Conservation (phyloP, 371 early-diverging fungal species). For the Mortierella sp. region DNA sequence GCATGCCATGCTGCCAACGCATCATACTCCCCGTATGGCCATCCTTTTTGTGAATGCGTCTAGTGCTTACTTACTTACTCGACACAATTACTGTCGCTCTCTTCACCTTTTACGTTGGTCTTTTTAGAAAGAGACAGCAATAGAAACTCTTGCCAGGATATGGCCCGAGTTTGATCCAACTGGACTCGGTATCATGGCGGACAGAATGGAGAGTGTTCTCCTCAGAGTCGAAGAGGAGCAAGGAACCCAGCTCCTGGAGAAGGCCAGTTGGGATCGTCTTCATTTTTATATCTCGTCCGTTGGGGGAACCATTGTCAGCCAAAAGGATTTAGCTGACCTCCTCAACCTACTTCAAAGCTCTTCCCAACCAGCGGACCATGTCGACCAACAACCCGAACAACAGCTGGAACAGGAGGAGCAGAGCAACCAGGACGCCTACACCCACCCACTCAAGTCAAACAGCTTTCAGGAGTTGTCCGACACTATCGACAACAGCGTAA, state of each 20-base stretch:
- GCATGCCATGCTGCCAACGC: background rate
- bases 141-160: conserved; percentile 34
- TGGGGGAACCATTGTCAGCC: conserved; percentile 33
- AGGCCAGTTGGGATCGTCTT: conserved; percentile 30
- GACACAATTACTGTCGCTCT: background rate
- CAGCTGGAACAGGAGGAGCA: conserved; percentile 6
- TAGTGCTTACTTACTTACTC: background rate
- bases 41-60: background rate
- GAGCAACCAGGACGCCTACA: background rate
- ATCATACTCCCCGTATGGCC: background rate
- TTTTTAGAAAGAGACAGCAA: conserved; percentile 21
- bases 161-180: conserved; percentile 51
- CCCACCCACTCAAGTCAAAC: background rate
- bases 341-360: conserved; percentile 30
- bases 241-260: conserved; percentile 25
- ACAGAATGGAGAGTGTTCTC: conserved; percentile 42
- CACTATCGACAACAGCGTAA: background rate
- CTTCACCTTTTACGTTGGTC: background rate
- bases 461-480: conserved; percentile 1
- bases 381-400: conserved; percentile 12
- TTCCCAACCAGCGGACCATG: conserved; percentile 6
- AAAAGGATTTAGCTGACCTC: conserved; percentile 43
- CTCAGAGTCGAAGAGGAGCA: conserved; percentile 44
- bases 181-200: conserved; percentile 40
- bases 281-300: conserved; percentile 27